Evolutionary conservation across 192 early-diverging fungal genomes (phyloP), one percentile per base, ranked within the genome.

Genomic region (Coemansia asiatica): DNA sequence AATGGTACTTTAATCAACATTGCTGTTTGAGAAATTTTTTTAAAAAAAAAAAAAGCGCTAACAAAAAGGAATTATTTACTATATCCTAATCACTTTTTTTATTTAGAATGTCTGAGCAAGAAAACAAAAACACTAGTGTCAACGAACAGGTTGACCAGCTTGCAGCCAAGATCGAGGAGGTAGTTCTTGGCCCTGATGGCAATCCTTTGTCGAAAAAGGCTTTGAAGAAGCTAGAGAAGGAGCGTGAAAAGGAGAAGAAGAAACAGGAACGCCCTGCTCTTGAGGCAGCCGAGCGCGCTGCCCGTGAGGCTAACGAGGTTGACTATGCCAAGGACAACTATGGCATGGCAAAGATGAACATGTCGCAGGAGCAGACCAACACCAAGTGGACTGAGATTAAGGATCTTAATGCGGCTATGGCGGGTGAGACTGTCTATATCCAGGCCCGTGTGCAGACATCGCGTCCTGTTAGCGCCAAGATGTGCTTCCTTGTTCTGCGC

Each of bases 201-300:
- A 89, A 95, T 68, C 92, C 96, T 21, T 83, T 95, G 40, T 92
- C 94, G 40, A 95, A 95, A 81, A 90, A 88, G 69, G 91, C 90
- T 8, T 83, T 96, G 38, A 98, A 98, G 86, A 98, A 98, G 84
- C 87, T 91, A 15, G 88, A 93, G 66, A 94, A 94, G 83, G 88
- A 95, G 75, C 81, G 84, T 48, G 91, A 95, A 72, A 98, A 96
- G 90, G 91, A 89, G 68, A 69, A 65, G 61, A 85, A 81, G 67
- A 87, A 88, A 84, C 64, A 73, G 51, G 90, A 87, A 68, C 83
- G 81, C 31, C 69, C 85, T 66, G 83, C 83, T 9, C 85, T 86
- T 57, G 85, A 84, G 26, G 89, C 86, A 8, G 88, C 82, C 13
- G 80, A 83, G 60, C 83, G 88, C 71, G 94, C 93, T 57, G 89